These are phyloP conservation scores for Penicillium simplicissimum DNA, from an alignment of 495 filamentous ascomycete species.

Conservation along the genomic window DNA sequence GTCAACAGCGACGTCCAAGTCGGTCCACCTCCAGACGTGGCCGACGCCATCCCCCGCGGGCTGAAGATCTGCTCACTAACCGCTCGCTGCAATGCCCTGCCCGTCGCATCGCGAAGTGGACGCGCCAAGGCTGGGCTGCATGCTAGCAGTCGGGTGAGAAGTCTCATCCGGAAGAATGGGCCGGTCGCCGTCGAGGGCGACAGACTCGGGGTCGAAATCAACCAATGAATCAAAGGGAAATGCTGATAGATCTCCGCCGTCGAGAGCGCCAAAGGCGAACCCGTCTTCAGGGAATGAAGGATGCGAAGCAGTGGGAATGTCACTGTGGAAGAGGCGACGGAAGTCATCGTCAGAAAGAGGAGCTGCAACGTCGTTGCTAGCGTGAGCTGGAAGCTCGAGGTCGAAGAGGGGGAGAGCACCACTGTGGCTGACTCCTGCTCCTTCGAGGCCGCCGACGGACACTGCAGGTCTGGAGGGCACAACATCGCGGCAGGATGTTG, in stretches of 20 bases:
- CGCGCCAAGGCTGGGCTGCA: conserved; percentile 92
- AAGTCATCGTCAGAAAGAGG: conserved; percentile 67
- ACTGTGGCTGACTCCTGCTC: conserved; percentile 37
- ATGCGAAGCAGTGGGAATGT: conserved; percentile 70
- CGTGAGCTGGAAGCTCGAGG: conserved; percentile 38
- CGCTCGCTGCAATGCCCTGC: conserved; percentile 74
- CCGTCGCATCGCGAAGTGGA: conserved; percentile 88
- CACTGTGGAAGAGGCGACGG: conserved; percentile 67
- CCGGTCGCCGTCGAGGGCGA: conserved; percentile 50
- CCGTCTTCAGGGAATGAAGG: conserved; percentile 73
- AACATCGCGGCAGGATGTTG: conserved; percentile 99
- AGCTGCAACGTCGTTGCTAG: conserved; percentile 47
- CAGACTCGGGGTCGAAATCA: conserved; percentile 71
- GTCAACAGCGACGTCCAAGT: conserved; percentile 50
- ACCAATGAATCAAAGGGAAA: conserved; percentile 84
- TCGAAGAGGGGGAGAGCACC: conserved; percentile 53
- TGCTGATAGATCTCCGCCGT: conserved; percentile 55
- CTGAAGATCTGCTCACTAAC: conserved; percentile 43
- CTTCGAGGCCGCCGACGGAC: conserved; percentile 80
- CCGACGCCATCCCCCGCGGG: conserved; percentile 30
- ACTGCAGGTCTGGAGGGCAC: conserved; percentile 92
- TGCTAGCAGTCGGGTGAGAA: conserved; percentile 61
- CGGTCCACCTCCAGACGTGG: conserved; percentile 36
- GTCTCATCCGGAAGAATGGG: conserved; percentile 57
- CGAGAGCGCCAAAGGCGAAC: conserved; percentile 67